These are phyloP conservation scores for Clonostachys chloroleuca DNA, from an alignment of 2,329 filamentous ascomycete genomes.

Conservation along the genomic window DNA sequence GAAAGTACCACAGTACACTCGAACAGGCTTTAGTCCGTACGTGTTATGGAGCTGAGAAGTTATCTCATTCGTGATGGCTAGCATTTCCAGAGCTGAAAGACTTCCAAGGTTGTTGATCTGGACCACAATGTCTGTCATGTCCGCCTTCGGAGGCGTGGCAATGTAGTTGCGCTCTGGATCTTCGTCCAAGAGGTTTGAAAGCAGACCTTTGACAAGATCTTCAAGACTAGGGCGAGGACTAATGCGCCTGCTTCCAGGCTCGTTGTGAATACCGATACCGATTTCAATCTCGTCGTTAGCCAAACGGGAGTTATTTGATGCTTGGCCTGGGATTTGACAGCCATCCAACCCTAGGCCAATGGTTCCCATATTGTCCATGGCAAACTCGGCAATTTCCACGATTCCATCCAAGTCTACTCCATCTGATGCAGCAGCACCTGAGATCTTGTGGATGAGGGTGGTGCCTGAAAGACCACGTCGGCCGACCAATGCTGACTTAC, in stretches of 20 bases:
- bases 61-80: not conserved
- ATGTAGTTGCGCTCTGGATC: not conserved
- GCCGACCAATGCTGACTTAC: constrained; percentile 41
- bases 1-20: not conserved
- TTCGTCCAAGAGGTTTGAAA: not conserved
- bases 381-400: not conserved
- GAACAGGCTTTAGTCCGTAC: not conserved
- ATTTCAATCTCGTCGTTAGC: not conserved
- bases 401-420: not conserved
- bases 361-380: constrained; percentile 41
- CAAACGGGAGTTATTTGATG: not conserved
- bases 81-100: not conserved
- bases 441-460: not conserved
- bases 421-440: constrained; percentile 22
- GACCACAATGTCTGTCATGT: no score
- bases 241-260: not conserved
- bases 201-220: not conserved
- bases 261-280: constrained; percentile 1
- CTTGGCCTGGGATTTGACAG: constrained; percentile 14
- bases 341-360: constrained; percentile 32
- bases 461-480: constrained; percentile 48
- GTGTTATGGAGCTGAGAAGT: not conserved
- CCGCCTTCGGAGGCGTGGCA: no score
- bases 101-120: constrained; percentile 1
- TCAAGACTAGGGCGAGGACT: not conserved